Conservation (phyloP, 345 rosid genomes). For the Physaria fendleri region DNA sequence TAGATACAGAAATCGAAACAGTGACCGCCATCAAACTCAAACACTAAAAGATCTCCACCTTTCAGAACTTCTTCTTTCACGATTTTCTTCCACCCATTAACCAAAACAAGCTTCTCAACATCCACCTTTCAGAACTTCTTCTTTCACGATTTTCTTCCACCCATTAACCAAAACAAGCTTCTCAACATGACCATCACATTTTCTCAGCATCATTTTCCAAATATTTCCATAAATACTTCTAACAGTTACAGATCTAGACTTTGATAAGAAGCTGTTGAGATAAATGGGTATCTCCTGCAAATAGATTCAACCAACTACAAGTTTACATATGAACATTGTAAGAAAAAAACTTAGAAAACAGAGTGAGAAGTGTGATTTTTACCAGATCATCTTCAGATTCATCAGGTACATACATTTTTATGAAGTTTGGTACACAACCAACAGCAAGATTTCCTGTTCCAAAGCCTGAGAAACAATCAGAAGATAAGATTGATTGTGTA, state of each 20-base stretch:
- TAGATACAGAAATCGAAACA: conserved; percentile 1
- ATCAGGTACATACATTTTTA: too few species aligned
- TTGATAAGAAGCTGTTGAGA: neutral
- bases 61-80: neutral
- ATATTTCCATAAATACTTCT: neutral
- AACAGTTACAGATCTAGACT: neutral
- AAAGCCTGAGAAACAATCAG: too few species aligned
- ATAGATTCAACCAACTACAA: neutral
- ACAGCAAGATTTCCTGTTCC: too few species aligned
- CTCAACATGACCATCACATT: neutral
- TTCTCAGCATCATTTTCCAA: neutral
- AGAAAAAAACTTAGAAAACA: too few species aligned
- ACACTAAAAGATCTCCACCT: neutral
- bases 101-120: neutral
- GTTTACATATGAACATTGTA: too few species aligned
- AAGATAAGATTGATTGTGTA: too few species aligned
- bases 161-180: conserved; percentile 5
- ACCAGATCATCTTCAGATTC: too few species aligned
- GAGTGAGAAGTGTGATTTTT: too few species aligned
- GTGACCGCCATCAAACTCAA: conserved; percentile 10
- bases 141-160: conserved; percentile 4
- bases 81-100: conserved; percentile 16
- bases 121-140: neutral
- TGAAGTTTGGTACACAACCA: too few species aligned
- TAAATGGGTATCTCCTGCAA: conserved; percentile 11